Percentiles rank a stretch among this genome's conserved stretches.
Conservation (phyloP, 78 protist genomes). For the Blattamonas nauphoetae region DNA sequence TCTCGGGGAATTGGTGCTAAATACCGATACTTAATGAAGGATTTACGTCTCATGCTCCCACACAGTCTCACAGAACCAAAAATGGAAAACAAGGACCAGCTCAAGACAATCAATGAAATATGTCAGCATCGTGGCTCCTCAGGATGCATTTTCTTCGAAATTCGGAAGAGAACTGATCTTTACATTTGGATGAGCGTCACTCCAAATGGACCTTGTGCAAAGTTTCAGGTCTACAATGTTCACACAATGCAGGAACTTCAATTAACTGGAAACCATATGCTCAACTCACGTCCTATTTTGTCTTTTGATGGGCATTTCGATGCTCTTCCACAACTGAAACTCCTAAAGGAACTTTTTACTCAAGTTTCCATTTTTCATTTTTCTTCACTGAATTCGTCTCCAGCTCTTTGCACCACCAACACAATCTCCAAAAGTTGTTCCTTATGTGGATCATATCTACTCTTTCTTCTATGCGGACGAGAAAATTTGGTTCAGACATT, state of each 20-base stretch:
- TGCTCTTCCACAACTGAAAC: not conserved
- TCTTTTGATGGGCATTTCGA: conserved; percentile 23
- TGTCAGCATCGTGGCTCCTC: not conserved
- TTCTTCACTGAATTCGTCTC: not conserved
- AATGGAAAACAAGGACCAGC: not conserved
- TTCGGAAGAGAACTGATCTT: conserved; percentile 17
- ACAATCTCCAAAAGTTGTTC: not conserved
- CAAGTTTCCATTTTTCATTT: not conserved
- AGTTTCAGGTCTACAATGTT: conserved; percentile 17
- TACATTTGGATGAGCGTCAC: conserved; percentile 7
- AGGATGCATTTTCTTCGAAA: conserved; percentile 5
- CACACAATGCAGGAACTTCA: conserved; percentile 18
- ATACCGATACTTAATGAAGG: conserved; percentile 6
- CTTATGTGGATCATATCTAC: conserved; percentile 11
- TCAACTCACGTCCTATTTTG: conserved; percentile 6
- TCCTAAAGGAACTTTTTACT: not conserved
- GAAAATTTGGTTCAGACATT: conserved; percentile 18
- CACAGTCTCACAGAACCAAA: conserved; percentile 9
- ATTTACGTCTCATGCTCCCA: not conserved
- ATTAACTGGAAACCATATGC: not conserved
- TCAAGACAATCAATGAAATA: not conserved
- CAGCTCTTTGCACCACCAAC: conserved; percentile 2
- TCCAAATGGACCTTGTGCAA: conserved; percentile 7
- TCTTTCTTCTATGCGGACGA: conserved; percentile 13
- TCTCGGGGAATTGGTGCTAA: conserved; percentile 13